Conservation (phyloP, 192 early-diverging fungal species). For the Allomyces arbusculus region DNA sequence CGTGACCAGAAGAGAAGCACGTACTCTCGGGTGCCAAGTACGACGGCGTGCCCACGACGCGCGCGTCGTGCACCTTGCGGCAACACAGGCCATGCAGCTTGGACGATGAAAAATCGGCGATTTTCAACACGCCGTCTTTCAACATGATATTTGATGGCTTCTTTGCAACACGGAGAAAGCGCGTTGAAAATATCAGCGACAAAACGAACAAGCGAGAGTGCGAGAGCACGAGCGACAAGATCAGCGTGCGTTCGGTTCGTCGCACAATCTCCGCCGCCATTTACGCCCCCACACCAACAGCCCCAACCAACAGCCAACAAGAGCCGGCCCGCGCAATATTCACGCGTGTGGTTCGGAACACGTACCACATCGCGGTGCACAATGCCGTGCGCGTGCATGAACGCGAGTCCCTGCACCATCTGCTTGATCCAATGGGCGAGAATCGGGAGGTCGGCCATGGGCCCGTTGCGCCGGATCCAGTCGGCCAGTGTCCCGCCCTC, state of each 20-base stretch:
- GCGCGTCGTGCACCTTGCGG: background rate
- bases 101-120: background rate
- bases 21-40: background rate
- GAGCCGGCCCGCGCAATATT: too few relatives aligned
- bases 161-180: background rate
- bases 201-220: conserved; percentile 5
- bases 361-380: conserved; percentile 62
- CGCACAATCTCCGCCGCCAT: conserved; percentile 40
- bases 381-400: conserved; percentile 59
- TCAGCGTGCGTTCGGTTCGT: conserved; percentile 56
- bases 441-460: conserved; percentile 44
- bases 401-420: conserved; percentile 62
- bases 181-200: background rate
- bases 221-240: conserved; percentile 74
- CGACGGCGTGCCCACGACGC: background rate
- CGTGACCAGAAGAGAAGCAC: too few relatives aligned
- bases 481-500: conserved; percentile 48
- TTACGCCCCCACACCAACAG: conserved; percentile 2
- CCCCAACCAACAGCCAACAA: background rate
- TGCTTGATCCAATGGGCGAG: conserved; percentile 55
- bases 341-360: background rate
- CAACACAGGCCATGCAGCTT: background rate
- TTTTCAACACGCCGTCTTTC: background rate
- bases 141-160: background rate
- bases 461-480: conserved; percentile 50